phyloP scores from a whole-genome alignment of 2,329 filamentous ascomycete genomes.

The Pyrenophora tritici-repentis region DNA sequence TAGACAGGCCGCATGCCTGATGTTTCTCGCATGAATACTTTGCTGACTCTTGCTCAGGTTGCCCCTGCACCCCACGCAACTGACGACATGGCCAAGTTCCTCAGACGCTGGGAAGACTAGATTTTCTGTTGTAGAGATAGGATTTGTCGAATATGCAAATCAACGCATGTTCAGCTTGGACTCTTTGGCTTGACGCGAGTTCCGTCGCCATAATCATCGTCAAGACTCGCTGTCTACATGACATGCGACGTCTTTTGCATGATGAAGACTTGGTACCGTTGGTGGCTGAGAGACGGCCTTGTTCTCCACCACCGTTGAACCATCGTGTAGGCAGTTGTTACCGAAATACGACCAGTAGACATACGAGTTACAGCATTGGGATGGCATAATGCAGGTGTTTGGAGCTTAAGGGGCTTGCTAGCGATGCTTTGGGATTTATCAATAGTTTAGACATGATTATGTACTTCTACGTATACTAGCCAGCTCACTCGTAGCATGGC shows the following conservation, averaged over 20 bases:
- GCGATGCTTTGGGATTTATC: neutral
- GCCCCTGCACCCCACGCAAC: constrained; percentile 58
- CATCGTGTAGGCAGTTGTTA: too few relatives aligned
- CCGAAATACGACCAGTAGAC: neutral
- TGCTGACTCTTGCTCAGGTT: constrained; percentile 50
- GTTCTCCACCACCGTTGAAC: too few relatives aligned
- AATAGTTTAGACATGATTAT: constrained; percentile 11
- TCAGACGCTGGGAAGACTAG: constrained; percentile 65
- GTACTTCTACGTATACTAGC: constrained; percentile 10
- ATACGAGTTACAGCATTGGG: neutral
- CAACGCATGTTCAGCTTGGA: neutral
- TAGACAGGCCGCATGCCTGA: neutral
- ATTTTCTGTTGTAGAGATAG: neutral
- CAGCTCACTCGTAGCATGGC: constrained; percentile 1
- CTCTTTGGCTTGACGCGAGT: neutral
- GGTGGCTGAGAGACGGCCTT: too few relatives aligned
- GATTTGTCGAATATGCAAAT: neutral
- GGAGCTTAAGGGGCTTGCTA: constrained; percentile 9
- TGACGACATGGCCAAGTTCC: constrained; percentile 61
- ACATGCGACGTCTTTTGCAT: neutral
- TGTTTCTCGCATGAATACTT: neutral
- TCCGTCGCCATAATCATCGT: neutral
- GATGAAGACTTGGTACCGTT: neutral
- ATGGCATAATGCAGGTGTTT: constrained; percentile 12
- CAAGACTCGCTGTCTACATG: neutral